phyloP scores from a whole-genome alignment of 495 filamentous ascomycete species.

The Hypoxylon lienhwacheense region DNA sequence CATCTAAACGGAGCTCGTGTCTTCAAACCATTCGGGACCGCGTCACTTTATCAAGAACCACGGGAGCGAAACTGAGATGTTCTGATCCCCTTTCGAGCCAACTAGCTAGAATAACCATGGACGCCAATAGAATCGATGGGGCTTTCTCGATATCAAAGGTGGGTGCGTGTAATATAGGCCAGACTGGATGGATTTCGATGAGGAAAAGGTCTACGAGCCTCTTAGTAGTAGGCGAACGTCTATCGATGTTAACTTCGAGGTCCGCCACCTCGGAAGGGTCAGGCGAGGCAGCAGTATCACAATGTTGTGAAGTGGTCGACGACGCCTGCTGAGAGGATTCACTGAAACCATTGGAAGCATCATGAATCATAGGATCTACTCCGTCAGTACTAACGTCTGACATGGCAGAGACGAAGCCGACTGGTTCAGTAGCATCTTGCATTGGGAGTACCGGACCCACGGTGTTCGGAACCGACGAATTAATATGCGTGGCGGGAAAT shows the following conservation, averaged over 20 bases:
- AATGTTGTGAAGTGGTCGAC: neutral
- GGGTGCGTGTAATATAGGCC: conserved; percentile 40
- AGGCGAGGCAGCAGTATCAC: neutral
- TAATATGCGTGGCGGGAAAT: conserved; percentile 2
- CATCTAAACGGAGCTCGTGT: neutral
- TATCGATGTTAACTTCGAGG: conserved; percentile 11
- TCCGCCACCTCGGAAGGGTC: neutral
- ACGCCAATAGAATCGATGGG: conserved; percentile 27
- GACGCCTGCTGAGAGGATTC: neutral
- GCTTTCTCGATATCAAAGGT: conserved; percentile 31
- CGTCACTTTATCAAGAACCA: conserved; percentile 33
- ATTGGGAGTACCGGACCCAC: conserved; percentile 4
- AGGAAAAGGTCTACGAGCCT: conserved; percentile 37
- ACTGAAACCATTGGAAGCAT: neutral
- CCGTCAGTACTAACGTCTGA: neutral
- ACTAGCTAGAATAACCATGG: conserved; percentile 39
- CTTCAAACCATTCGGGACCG: conserved; percentile 22
- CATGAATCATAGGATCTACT: neutral
- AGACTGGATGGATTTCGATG: conserved; percentile 36
- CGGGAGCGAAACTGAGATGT: conserved; percentile 31
- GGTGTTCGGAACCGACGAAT: neutral
- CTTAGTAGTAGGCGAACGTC: conserved; percentile 12
- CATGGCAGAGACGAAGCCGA: neutral
- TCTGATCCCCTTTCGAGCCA: conserved; percentile 34
- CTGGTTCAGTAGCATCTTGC: neutral